Evolutionary conservation across 768 basidiomycete genomes (phyloP), one percentile per base, ranked within the genome.

Genomic region (Lepiota brunneoincarnata): DNA sequence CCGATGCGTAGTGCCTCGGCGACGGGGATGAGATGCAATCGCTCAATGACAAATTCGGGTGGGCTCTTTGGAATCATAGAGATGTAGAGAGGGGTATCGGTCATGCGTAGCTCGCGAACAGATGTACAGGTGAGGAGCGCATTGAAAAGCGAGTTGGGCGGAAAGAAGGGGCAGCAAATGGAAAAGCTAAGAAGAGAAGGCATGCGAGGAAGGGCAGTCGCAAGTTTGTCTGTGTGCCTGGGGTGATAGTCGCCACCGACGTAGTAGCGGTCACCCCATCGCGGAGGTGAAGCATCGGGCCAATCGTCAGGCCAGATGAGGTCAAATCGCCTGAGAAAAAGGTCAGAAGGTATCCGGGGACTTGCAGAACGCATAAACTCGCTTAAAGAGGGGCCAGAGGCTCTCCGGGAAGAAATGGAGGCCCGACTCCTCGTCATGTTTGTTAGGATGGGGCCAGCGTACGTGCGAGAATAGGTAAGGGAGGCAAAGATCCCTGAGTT

Each of bases 221-320:
- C 68, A 20, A 76, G 65, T 51, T 70, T 69, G 55, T 71, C 67
- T 15, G 75, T 61, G 57, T 72, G 68, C 18, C 68, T 64, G 2
- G 73, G 72, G 42, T 65, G 64, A 34, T 72, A 71, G 47, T 69
- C 67, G 4, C 72, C 72, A 1, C 67, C 65, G 11, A 63, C 50
- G 34, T 69, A 69, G 53, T 66, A 69, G 40, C 65, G 67, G 48
- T 70, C 67, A 37, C 73, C 75, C 70, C 70, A 73, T n/a, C 67
- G 66, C 1, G 73, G 72, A 6, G 72, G 74, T 4, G 63, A 61
- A 10, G 71, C 59, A 44, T 77, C 75, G 2, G 72, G 70, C 75
- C 75, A 75, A 44, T 74, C 69, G 56, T 75, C 75, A 10, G 75
- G 75, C 75, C 75, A 77, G 38, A 70, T 63, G 2, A 77, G 59